Conservation (phyloP, 2,329 filamentous ascomycete genomes). For the Microcyclospora pomicola region DNA sequence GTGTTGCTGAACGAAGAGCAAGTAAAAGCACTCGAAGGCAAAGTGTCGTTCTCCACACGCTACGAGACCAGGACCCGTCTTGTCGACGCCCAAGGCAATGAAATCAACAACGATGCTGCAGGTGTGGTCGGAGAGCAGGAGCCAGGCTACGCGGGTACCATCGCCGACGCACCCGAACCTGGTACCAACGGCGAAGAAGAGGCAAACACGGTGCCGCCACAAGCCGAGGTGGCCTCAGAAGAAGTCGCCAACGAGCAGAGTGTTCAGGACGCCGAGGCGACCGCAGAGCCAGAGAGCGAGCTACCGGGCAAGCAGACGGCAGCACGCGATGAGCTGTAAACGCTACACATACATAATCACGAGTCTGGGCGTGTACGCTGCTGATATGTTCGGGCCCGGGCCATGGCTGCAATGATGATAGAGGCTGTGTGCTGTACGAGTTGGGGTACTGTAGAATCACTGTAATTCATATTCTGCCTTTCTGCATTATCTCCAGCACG, state of each 20-base stretch:
- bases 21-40: conserved; percentile 72
- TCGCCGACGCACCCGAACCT: conserved; percentile 43
- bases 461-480: too few relatives aligned
- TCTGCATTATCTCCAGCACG: too few relatives aligned
- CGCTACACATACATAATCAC: too few relatives aligned
- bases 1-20: conserved; percentile 75
- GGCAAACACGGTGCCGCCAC: conserved; percentile 28
- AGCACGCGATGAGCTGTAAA: too few relatives aligned
- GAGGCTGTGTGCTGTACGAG: too few relatives aligned
- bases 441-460: too few relatives aligned
- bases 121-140: conserved; percentile 19
- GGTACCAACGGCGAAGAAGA: conserved; percentile 31
- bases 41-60: conserved; percentile 87
- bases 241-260: conserved; percentile 33
- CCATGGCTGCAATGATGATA: too few relatives aligned
- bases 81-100: conserved; percentile 65
- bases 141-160: conserved; percentile 29
- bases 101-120: conserved; percentile 42
- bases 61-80: conserved; percentile 90
- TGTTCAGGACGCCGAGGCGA: conserved; percentile 16
- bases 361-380: too few relatives aligned
- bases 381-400: too few relatives aligned
- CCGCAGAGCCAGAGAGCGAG: conserved; percentile 13
- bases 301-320: too few relatives aligned
- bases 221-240: conserved; percentile 24